phyloP scores from a whole-genome alignment of 768 basidiomycete genomes.

The Mycena vulgaris region DNA sequence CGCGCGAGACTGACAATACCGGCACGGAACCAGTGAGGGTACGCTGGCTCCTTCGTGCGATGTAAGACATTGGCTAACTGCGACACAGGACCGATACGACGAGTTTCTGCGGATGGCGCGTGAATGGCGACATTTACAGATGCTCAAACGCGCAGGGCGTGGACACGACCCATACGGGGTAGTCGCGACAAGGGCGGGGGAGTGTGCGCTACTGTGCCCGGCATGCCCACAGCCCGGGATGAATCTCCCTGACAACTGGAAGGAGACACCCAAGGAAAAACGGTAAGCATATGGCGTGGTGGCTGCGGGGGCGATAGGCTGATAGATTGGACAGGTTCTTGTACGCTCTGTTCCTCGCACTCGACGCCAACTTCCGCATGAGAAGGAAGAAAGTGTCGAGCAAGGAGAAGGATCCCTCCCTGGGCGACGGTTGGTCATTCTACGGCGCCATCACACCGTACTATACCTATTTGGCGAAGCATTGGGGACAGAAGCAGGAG shows the following conservation, averaged over 20 bases:
- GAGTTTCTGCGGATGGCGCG: too few species aligned
- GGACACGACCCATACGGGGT: conserved; percentile 1
- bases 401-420: conserved; percentile 29
- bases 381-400: conserved; percentile 28
- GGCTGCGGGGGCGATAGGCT: too few species aligned
- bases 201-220: conserved; percentile 41
- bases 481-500: neutral
- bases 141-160: too few species aligned
- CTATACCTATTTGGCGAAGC: neutral
- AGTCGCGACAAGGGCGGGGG: conserved; percentile 1
- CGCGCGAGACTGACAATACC: neutral
- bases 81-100: too few species aligned
- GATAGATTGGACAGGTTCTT: too few species aligned
- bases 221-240: conserved; percentile 46
- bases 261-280: too few species aligned
- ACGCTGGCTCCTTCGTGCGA: neutral
- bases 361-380: too few species aligned
- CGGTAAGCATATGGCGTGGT: conserved; percentile 6
- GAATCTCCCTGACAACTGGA: conserved; percentile 38
- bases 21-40: neutral
- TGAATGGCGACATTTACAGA: too few species aligned
- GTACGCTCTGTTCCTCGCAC: too few species aligned
- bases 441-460: conserved; percentile 14
- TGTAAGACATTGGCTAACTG: neutral
- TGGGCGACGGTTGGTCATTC: conserved; percentile 34